Base-by-base conservation (phyloP, 2,329 filamentous ascomycete species). In the Colletotrichum phormii region DNA sequence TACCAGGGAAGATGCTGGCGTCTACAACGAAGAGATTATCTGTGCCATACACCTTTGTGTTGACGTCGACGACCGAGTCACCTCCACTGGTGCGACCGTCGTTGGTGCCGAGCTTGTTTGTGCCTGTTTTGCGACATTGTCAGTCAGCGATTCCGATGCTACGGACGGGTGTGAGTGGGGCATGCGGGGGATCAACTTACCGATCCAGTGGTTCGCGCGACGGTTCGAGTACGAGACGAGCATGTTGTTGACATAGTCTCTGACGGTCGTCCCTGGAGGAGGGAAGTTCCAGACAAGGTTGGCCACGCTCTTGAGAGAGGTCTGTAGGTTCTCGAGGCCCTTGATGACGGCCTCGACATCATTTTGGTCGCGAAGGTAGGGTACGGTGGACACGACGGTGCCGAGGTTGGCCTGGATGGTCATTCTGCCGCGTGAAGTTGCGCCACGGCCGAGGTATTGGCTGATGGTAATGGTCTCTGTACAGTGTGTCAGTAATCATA, bases 11-110 rank as follows among this genome's bases (percentile, higher is more conserved):
- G 77, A 94, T 91, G 73, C 88, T 89, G 0, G 89, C 91, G 77
- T 94, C 91, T 4, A 93, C 89, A 15, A 93, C 88, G 77, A 91
- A 92, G 57, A 93, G 83, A 81, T 93, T 93, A 77, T 92, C 89
- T 0, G 89, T 93, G 49, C 91, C 91, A 77, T 89, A 93, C 6
- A 93, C 90, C 81, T 88, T 89, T 69, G 90, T 88, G 80, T 93
- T 84, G 12, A 85, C 79, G 75, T 93, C 91, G 1, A 93, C 91
- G 2, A 93, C 91, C 1, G 89, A 84, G 7, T 84, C 86, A 18
- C 90, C 90, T 59, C 82, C 82, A n/a, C 80, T 81, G 62, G 81
- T 75, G 9, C 87, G 86, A 18, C 89, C 89, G 60, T 89, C 87
- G 68, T 89, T 86, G 0, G 82, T 83, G 13, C 91, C 91, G 75